Evolutionary conservation across 139 green algal species (phyloP).

Genomic region (Chloropicon primus): DNA sequence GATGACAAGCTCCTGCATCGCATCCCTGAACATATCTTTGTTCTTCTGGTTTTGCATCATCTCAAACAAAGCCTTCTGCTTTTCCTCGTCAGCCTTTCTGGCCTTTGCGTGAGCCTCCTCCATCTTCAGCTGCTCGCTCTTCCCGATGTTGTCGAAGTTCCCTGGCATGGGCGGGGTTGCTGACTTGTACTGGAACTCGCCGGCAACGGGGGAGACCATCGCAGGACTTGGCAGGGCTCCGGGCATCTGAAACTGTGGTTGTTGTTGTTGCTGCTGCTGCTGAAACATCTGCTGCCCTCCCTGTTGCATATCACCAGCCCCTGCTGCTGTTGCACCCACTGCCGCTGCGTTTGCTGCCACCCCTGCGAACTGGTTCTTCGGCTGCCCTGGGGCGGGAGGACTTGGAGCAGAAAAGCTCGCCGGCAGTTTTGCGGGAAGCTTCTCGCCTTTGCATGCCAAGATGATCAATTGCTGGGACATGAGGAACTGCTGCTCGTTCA

Average conservation of each 20-base stretch:
- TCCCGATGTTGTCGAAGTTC: constrained; percentile 20
- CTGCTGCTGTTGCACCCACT: constrained; percentile 11
- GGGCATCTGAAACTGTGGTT: constrained; percentile 9
- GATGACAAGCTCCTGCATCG: constrained; percentile 43
- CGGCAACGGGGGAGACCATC: background rate
- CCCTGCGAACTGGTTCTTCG: constrained; percentile 25
- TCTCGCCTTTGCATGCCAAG: constrained; percentile 25
- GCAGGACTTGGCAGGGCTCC: background rate
- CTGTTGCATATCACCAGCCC: constrained; percentile 22
- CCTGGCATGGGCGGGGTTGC: constrained; percentile 19
- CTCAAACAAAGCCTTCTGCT: constrained; percentile 15
- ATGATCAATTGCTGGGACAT: constrained; percentile 68
- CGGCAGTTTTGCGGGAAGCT: constrained; percentile 28
- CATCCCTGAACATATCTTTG: constrained; percentile 21
- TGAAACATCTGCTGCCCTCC: constrained; percentile 21
- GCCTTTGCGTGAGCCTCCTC: constrained; percentile 19
- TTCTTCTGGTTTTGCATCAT: constrained; percentile 12
- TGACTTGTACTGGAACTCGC: background rate
- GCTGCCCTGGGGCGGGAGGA: constrained; percentile 15
- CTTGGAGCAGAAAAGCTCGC: constrained; percentile 40
- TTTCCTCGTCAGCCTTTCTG: constrained; percentile 15
- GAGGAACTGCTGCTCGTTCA: constrained; percentile 54
- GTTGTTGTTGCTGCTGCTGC: constrained; percentile 16
- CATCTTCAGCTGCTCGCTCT: constrained; percentile 14
- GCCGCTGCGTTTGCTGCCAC: constrained; percentile 9